Base-by-base conservation (phyloP, 805 yeast genomes). In the Groenewaldozyma tartarivorans region DNA sequence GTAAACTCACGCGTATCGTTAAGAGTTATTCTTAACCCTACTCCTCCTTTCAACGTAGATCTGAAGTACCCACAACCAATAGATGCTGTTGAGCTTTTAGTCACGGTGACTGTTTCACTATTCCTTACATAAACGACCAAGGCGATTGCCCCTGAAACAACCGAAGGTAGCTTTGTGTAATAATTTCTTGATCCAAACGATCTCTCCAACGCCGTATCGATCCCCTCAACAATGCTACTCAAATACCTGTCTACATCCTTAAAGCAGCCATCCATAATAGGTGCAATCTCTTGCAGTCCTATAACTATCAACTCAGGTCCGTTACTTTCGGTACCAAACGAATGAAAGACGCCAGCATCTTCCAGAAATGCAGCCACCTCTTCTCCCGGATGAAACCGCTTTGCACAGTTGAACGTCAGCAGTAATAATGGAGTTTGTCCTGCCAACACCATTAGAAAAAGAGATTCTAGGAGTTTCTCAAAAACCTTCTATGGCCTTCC, bases 1-100 rank as follows among this genome's bases (percentile, higher is more conserved):
- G 92, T 79, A 44, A 77, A 63, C 11, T 46, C 39, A 1, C 47
- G 48, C 3, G 39, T 39, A 13, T 15, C 27, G 2, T 53, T 51
- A 40, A 63, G 65, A 1, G 47, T 47, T n/a, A 82, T 51, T 33
- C 88, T 62, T 1, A 80, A 38, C 0, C 80, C 84, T 1, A 73
- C 77, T 0, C 77, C 88, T 0, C 95, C 95, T 57, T 88, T 88
- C 51, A 83, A 56, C 40, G 78, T 74, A 1, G 90, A 75, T 43
- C 68, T 64, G 5, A 69, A 66, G 41, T 64, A 55, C 1, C 96
- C 95, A 36, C 60, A 54, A 4, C 56, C 48, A 2, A 45, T 45
- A 4, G 47, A 34, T 3, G 56, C 45, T 1, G 45, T 38, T 20
- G 50, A 42, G 4, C 51, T 46, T 17, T 42, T 29, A 24, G 19